Base-by-base conservation (phyloP, 768 basidiomycete species). In the Boletus sp. region DNA sequence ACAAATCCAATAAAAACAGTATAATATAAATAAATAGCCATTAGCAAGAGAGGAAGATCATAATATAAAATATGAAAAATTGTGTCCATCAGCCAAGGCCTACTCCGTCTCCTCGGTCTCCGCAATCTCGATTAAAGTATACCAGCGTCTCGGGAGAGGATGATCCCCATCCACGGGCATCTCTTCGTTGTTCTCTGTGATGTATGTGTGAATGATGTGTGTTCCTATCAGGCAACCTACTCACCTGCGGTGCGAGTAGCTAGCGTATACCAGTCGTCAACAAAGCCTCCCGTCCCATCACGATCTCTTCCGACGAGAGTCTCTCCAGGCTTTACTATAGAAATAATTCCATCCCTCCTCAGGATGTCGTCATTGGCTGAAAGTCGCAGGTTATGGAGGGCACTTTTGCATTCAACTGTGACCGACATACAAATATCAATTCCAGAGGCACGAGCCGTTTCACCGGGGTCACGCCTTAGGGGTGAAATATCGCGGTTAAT, bases 31-130 rank as follows among this genome's bases (percentile, higher is more conserved):
- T 51, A 54, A 39, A 27, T 32, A 49, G 23, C 21, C 5, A 39
- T 35, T 35, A 49, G 32, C 3, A n/a, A 14, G 9, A 13, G 13
- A 6, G 25, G 15, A 19, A 25, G 29, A 10, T 0, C 37, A 50
- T 33, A 6, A 10, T 30, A 15, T 17, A 15, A n/a, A n/a, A n/a
- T n/a, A n/a, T n/a, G 35, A 33, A 47, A 27, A 41, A 41, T 30
- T n/a, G 32, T 10, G 23, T 7, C 25, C 6, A 21, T 25, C 35
- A 33, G 15, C 17, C 7, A 9, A 50, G 27, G 32, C 25, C 35
- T 56, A 58, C 25, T 51, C 50, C 13, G 33, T 49, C 27, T 50
- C 44, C 19, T 49, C 14, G 5, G 8, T 6, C 11, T 60, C 59
- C 4, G 50, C 39, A 7, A 46, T 52, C 30, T 52, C 52, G 5